phyloP scores from a whole-genome alignment of 805 yeast species.

The Komagataella kurtzmanii region DNA sequence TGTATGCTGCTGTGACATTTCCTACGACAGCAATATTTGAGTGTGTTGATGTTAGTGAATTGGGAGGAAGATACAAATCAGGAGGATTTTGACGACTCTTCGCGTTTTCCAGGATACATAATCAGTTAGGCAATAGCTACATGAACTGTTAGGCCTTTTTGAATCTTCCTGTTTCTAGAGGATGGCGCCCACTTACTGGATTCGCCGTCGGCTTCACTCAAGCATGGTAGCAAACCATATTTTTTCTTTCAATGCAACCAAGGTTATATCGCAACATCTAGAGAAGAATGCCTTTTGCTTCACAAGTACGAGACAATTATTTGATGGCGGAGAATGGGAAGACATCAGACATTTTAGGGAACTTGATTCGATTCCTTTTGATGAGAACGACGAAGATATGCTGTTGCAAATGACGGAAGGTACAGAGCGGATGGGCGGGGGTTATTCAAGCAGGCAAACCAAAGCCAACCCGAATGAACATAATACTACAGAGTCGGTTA shows the following conservation, averaged over 20 bases:
- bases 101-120: background rate
- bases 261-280: background rate
- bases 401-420: background rate
- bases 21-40: background rate
- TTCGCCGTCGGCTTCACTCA: background rate
- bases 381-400: background rate
- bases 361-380: background rate
- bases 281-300: background rate
- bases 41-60: background rate
- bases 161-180: background rate
- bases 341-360: background rate
- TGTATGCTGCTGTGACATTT: background rate
- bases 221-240: background rate
- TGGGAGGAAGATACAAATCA: background rate
- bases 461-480: background rate
- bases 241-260: background rate
- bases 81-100: background rate
- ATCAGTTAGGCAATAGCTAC: background rate
- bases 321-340: background rate
- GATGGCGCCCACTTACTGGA: background rate
- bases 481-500: background rate
- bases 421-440: background rate
- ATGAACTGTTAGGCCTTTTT: background rate
- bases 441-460: background rate
- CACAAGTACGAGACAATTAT: background rate